Evolutionary conservation across 805 yeast species (phyloP), one percentile per base, ranked within the genome.

Genomic region (Lachancea nothofagi): DNA sequence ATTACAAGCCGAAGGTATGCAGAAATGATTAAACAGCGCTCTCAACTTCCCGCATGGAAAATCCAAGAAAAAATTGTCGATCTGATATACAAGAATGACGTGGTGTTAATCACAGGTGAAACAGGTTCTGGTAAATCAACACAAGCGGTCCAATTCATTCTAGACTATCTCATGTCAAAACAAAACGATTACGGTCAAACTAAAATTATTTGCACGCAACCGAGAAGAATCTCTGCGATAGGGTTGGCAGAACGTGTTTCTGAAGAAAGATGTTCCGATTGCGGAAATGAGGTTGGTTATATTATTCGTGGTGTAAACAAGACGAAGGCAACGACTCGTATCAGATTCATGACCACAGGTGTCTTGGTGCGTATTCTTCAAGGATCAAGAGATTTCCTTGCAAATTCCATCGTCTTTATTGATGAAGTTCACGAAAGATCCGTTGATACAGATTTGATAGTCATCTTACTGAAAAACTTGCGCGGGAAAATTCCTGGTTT

Each of bases 91-190:
- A 93, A 90, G 53, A 84, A 90, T 55, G 96, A 89, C 53, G 83
- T 90, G 45, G 79, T 89, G 0, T 80, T 93, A 12, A 72, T 93
- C 20, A 89, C 97, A 66, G 98, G 98, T 70, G 97, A 89, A 53
- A 93, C 98, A 1, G 98, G 98, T 53, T 88, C 97, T 2, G 98
- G 98, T 64, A 93, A 93, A 60, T 93, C 98, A 1, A 93, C 99
- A 0, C 99, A 93, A 64, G 89, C 90, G 3, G 98, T 98, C 0
- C 99, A 93, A 59, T 93, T 90, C 55, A 64, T 93, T 33, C 86
- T 80, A 55, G 99, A 93, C 62, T 67, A 38, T 61, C 71, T 0
- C 69, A 74, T 90, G 7, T 68, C 93, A 36, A 90, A 93, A 97
- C 83, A 95, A 55, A 77, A 95, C 1, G 97, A 97, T 1, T 89